These are phyloP conservation scores for Psilocybe azurescens DNA, from an alignment of 768 basidiomycete species.

Conservation along the genomic window DNA sequence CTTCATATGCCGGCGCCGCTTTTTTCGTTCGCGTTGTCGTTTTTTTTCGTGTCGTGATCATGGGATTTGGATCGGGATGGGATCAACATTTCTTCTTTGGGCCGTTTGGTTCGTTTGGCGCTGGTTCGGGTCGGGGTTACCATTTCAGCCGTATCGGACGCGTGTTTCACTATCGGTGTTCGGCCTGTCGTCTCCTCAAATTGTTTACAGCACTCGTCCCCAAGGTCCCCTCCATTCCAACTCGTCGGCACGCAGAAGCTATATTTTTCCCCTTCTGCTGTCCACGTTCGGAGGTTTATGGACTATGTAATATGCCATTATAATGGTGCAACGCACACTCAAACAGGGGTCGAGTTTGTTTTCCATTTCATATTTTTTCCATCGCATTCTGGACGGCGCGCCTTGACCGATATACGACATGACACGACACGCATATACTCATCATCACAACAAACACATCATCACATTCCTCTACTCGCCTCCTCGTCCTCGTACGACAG, in stretches of 20 bases:
- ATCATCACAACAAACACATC: neutral
- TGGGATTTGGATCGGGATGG: slow-evolving; percentile 9
- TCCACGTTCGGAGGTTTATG: slow-evolving; percentile 9
- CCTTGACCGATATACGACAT: neutral
- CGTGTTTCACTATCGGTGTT: neutral
- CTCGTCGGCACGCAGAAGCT: slow-evolving; percentile 20
- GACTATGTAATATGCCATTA: neutral
- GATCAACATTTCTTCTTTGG: neutral
- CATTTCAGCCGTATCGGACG: neutral
- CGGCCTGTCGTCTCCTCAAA: neutral
- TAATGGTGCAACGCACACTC: neutral
- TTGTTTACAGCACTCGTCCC: neutral
- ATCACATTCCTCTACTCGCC: neutral
- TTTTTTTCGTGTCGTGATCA: slow-evolving; percentile 13
- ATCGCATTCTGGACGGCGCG: neutral
- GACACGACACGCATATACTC: neutral
- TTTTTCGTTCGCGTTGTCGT: slow-evolving; percentile 9
- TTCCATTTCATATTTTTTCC: neutral
- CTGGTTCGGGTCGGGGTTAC: neutral
- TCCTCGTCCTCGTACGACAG: neutral
- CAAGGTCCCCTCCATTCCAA: slow-evolving; percentile 12
- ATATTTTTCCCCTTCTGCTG: slow-evolving; percentile 28
- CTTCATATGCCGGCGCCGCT: slow-evolving; percentile 2
- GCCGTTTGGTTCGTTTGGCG: neutral
- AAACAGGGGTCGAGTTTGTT: neutral